phyloP scores from a whole-genome alignment of 1,284 basidiomycete species.

The Trichosporon sp. region DNA sequence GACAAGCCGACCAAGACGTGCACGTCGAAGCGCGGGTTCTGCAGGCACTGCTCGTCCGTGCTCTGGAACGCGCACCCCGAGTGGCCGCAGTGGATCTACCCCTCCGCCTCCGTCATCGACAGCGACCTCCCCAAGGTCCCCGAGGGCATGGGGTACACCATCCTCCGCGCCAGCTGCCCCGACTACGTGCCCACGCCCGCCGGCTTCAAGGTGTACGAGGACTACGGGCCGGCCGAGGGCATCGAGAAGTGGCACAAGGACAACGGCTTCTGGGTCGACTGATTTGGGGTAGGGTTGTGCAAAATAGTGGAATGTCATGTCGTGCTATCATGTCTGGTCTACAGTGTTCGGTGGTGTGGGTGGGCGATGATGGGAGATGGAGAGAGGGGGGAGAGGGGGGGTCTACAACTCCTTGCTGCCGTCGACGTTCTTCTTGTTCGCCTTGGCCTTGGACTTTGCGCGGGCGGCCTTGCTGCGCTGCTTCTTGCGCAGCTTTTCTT shows the following conservation, averaged over 20 bases:
- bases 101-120: constrained; percentile 47
- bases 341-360: background rate
- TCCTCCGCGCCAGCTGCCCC: constrained; percentile 42
- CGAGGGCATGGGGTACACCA: constrained; percentile 19
- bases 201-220: constrained; percentile 28
- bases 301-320: constrained; percentile 1
- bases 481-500: constrained; percentile 7
- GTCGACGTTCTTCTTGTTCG: background rate
- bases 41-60: constrained; percentile 44
- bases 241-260: constrained; percentile 46
- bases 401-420: constrained; percentile 1
- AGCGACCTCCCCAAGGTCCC: constrained; percentile 41
- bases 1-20: constrained; percentile 34
- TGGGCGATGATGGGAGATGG: background rate
- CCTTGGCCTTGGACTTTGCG: background rate
- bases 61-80: constrained; percentile 48
- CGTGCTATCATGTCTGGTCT: background rate
- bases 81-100: constrained; percentile 49
- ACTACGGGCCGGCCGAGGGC: constrained; percentile 38
- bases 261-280: constrained; percentile 40
- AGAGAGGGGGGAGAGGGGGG: background rate
- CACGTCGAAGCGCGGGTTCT: constrained; percentile 42
- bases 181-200: constrained; percentile 38
- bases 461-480: background rate
- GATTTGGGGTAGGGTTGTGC: background rate